Conservation (phyloP, 371 early-diverging fungal species). For the Rhizopus delemar region DNA sequence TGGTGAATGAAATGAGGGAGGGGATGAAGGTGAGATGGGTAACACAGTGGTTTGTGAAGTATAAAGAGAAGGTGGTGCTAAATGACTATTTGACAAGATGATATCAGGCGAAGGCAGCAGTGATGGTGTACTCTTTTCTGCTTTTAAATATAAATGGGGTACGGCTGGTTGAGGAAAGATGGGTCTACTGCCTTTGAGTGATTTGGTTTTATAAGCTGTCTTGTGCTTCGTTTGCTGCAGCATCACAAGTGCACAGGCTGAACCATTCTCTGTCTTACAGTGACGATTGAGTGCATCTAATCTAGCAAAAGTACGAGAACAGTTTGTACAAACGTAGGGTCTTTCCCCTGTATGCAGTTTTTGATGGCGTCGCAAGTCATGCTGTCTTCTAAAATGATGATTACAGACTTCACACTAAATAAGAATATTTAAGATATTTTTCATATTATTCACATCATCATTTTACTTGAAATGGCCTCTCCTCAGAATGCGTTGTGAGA, state of each 20-base stretch:
- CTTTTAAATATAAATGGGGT: conserved; percentile 28
- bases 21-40: conserved; percentile 26
- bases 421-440: conserved; percentile 12
- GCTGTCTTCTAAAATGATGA: conserved; percentile 68
- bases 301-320: conserved; percentile 69
- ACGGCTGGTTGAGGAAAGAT: conserved; percentile 26
- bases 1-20: conserved; percentile 12
- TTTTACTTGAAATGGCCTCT: conserved; percentile 41
- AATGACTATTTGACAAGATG: conserved; percentile 20
- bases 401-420: conserved; percentile 48
- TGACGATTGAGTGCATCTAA: conserved; percentile 80
- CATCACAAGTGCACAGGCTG: conserved; percentile 39
- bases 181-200: not conserved
- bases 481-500: conserved; percentile 42
- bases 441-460: conserved; percentile 14
- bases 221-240: conserved; percentile 15
- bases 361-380: conserved; percentile 78
- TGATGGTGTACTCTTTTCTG: not conserved
- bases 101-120: conserved; percentile 32
- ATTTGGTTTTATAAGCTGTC: conserved; percentile 2
- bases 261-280: conserved; percentile 61
- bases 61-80: conserved; percentile 21
- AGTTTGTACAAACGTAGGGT: conserved; percentile 54
- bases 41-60: conserved; percentile 21
- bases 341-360: conserved; percentile 77